phyloP scores from a whole-genome alignment of 1,284 basidiomycete species.

The Ganoderma sp. region DNA sequence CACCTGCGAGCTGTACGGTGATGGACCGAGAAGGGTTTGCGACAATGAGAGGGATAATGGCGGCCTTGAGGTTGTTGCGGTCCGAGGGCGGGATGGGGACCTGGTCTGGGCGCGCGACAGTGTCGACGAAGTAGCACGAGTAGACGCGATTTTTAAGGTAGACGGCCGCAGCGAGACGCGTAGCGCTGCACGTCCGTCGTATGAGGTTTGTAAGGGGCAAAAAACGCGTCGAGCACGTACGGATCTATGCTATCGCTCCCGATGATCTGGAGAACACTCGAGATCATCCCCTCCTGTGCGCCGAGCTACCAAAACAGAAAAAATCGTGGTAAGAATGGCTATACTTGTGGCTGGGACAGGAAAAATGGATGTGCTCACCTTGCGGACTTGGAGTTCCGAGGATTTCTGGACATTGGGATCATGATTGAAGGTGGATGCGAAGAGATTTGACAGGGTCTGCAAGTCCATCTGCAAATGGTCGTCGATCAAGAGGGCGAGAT shows the following conservation, averaged over 20 bases:
- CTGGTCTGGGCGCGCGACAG: conserved; percentile 59
- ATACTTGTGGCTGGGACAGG: neutral
- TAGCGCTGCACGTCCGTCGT: conserved; percentile 54
- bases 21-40: conserved; percentile 69
- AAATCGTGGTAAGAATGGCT: conserved; percentile 14
- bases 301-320: conserved; percentile 59
- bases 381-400: conserved; percentile 83
- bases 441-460: conserved; percentile 75
- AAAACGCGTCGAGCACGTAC: conserved; percentile 62
- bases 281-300: conserved; percentile 78
- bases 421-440: conserved; percentile 79
- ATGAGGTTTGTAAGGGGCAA: conserved; percentile 15
- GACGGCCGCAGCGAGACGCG: conserved; percentile 79
- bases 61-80: conserved; percentile 68
- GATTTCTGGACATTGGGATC: conserved; percentile 85
- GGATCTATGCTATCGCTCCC: conserved; percentile 74
- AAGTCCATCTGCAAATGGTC: conserved; percentile 64
- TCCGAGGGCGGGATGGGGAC: conserved; percentile 67
- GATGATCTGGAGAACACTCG: conserved; percentile 82
- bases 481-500: neutral
- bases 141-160: conserved; percentile 88
- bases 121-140: conserved; percentile 61
- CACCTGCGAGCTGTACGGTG: conserved; percentile 74
- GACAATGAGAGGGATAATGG: conserved; percentile 72
- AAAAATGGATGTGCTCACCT: conserved; percentile 51